Evolutionary conservation across 2,329 filamentous ascomycete species (phyloP).

Genomic region (Passalora sequoiae): DNA sequence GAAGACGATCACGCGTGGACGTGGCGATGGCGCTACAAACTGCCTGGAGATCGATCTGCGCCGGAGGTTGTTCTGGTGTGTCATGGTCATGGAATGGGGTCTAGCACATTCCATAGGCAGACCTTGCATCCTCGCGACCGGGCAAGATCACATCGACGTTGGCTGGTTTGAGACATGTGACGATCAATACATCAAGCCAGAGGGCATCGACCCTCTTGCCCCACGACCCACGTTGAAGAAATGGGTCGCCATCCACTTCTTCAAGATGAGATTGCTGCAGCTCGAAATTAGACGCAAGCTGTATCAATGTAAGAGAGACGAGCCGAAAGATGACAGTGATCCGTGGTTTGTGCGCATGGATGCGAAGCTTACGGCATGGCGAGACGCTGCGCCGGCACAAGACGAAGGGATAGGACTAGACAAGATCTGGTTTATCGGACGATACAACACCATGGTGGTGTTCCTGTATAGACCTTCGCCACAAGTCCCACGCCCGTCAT

Average conservation of each 20-base stretch:
- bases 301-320: slow-evolving; percentile 75
- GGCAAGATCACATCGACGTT: slow-evolving; percentile 77
- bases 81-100: slow-evolving; percentile 82
- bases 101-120: slow-evolving; percentile 83
- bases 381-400: slow-evolving; percentile 67
- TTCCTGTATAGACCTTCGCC: slow-evolving; percentile 87
- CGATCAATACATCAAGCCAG: slow-evolving; percentile 74
- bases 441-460: slow-evolving; percentile 83
- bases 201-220: slow-evolving; percentile 65
- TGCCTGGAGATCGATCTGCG: slow-evolving; percentile 82
- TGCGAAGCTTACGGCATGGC: slow-evolving; percentile 72
- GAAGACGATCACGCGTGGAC: slow-evolving; percentile 68
- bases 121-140: slow-evolving; percentile 77
- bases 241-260: slow-evolving; percentile 84
- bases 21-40: slow-evolving; percentile 57
- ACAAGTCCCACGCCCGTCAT: slow-evolving; percentile 79
- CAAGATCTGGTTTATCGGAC: slow-evolving; percentile 58
- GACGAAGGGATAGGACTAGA: slow-evolving; percentile 66
- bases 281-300: slow-evolving; percentile 80
- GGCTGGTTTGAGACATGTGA: slow-evolving; percentile 76
- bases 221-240: slow-evolving; percentile 71
- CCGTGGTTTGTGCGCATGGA: slow-evolving; percentile 84
- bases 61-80: slow-evolving; percentile 79
- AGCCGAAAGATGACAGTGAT: slow-evolving; percentile 72
- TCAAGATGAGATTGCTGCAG: slow-evolving; percentile 82